phyloP scores from a whole-genome alignment of 2,329 filamentous ascomycete species.

The Epicoccum sorghinum region DNA sequence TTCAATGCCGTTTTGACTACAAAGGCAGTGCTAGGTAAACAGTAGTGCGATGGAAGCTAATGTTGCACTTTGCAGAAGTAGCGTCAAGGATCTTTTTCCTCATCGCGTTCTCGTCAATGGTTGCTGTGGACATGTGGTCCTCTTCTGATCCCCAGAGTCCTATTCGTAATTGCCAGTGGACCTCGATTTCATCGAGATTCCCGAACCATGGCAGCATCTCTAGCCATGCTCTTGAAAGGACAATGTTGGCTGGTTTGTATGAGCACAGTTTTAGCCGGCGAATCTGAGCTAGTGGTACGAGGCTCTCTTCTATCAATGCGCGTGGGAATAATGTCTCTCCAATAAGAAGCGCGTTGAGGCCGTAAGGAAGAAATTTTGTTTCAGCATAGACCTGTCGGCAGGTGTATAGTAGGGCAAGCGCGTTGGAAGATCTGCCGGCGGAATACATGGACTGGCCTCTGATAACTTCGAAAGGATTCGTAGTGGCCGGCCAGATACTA shows the following conservation, averaged over 20 bases:
- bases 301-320: neutral
- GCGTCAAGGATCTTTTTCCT: neutral
- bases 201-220: conserved; percentile 2
- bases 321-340: conserved; percentile 1
- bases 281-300: neutral
- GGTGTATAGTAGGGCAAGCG: conserved; percentile 2
- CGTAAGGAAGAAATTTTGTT: conserved; percentile 3
- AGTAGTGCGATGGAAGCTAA: conserved; percentile 4
- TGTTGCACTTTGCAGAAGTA: neutral
- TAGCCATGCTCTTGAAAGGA: conserved; percentile 3
- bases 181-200: neutral
- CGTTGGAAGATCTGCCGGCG: neutral
- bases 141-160: conserved; percentile 8
- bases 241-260: conserved; percentile 1
- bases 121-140: conserved; percentile 3
- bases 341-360: neutral
- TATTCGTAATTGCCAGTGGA: conserved; percentile 4
- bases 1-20: neutral
- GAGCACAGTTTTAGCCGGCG: conserved; percentile 3
- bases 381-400: conserved; percentile 6
- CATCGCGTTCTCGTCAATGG: conserved; percentile 1
- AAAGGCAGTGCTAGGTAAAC: neutral
- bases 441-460: neutral
- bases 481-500: conserved; percentile 2
- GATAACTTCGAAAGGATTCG: neutral